Evolutionary conservation across 2,329 filamentous ascomycete genomes (phyloP), one percentile per base, ranked within the genome.

Genomic region (Tolypocladium tundrense): DNA sequence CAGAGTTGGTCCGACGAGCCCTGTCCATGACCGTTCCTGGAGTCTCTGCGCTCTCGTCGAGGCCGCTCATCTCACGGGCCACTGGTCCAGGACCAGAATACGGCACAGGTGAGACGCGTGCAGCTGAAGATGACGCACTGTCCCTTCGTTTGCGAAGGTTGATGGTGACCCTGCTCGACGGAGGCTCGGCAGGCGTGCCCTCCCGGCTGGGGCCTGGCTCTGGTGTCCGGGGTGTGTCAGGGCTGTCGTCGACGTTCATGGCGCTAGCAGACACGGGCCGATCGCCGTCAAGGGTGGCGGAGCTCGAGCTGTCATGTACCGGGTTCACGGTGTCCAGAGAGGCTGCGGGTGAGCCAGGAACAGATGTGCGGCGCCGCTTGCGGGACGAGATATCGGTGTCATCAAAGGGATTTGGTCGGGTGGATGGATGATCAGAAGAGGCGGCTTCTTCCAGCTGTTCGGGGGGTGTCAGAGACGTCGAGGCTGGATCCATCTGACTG

Each of bases 341-440:
- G 59, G 73, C 73, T 65, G 79, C 81, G 59, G 79, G 76, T 33
- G 83, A 85, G 58, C 74, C 77, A 58, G 79, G 79, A 55, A 77
- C 72, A 16, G 83, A 86, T 37, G 83, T 84, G 63, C 84, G 80
- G 61, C 81, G 83, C 56, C 84, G 81, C 70, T 87, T 87, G 63
- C 84, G 77, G 58, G 83, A 77, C 48, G 78, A 75, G 53, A 72
- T 67, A 63, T 83, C 79, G 67, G 72, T 75, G 71, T 85, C 82
- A 72, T 85, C 78, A 69, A 86, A 87, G 45, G 84, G 84, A 63
- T 87, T 86, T 56, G 81, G 82, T 61, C 84, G 80, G 64, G 80
- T 83, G 66, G 83, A 81, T 70, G 78, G 79, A 70, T 82, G 80
- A 75, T 87, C 84, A 72, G 81, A 80, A 66, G 83, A 86, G 72